A percentile compares a stretch with the other conserved stretches of the same genome.
These are phyloP conservation scores for Fraxinus americana DNA, from an alignment of 257 asterid species.

Conservation along the genomic window DNA sequence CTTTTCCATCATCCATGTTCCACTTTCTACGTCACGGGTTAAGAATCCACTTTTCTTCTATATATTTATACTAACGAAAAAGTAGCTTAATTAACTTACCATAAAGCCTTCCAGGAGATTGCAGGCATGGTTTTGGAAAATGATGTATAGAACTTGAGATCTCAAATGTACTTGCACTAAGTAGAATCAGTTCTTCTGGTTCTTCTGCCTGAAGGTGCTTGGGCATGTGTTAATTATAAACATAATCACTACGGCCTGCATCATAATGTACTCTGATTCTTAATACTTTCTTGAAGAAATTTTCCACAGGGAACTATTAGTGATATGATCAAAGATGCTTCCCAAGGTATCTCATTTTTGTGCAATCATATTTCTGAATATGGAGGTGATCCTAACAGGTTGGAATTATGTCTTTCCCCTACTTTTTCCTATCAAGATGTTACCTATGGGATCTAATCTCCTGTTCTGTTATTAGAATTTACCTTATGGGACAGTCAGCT, in stretches of 20 bases:
- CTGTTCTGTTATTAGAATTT: constrained; percentile 48
- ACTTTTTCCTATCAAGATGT: constrained; percentile 1
- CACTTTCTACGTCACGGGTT: background rate
- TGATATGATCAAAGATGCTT: constrained; percentile 94
- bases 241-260: background rate
- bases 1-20: background rate
- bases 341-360: constrained; percentile 89
- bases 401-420: background rate
- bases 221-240: constrained; percentile 8
- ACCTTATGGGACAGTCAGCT: constrained; percentile 98
- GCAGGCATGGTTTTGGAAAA: constrained; percentile 1
- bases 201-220: constrained; percentile 14
- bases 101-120: background rate
- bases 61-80: background rate
- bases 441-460: constrained; percentile 1
- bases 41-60: background rate
- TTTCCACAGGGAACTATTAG: constrained; percentile 97
- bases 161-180: background rate
- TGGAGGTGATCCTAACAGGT: constrained; percentile 99
- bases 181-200: constrained; percentile 8
- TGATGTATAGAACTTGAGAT: background rate
- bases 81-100: constrained; percentile 4
- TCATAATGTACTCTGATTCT: constrained; percentile 18
- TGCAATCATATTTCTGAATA: constrained; percentile 88
- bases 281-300: constrained; percentile 61